Evolutionary conservation across 352 stramenopile genomes (phyloP), one percentile per base, ranked within the genome.

Genomic region (Phytophthora brassicae): DNA sequence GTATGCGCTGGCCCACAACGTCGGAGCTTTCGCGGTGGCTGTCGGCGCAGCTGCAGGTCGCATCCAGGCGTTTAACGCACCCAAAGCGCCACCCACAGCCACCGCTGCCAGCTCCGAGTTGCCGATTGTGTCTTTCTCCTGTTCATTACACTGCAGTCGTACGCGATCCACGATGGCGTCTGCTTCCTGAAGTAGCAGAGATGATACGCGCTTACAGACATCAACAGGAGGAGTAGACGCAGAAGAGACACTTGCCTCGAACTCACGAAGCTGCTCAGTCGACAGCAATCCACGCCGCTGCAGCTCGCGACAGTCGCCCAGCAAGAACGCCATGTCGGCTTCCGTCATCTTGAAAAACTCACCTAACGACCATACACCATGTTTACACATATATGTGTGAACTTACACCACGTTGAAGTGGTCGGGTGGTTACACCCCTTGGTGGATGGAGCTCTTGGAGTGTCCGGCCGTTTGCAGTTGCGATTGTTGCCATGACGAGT

Each of bases 21-120:
- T 80, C 29, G 76, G 44, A 3, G 64, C 43, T 1, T 45, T 61
- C 1, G 53, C 24, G 6, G 58, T 42, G 3, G 60, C 13, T 2
- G 41, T 31, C 12, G 60, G 6, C 23, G 45, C 33, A 6, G 70
- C 39, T 0, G 68, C 39, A 3, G 77, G 68, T 11, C 74, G 68
- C 53, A 90, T 60, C 79, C 79, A 95, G 20, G 86, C 77, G 60
- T 86, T 92, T 16, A 90, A 58, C 9, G 84, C 82, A 12, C 86
- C 84, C 8, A 90, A 66, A 3, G 86, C 66, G 2, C 84, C 82
- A 16, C 84, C 82, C 0, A 82, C 68, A 0, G 84, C 81, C 22
- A 90, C 63, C 11, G 83, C 81, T 29, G 87, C 57, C 23, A 95
- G 60, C 28, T 93, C 82, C 7, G 82, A 74, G 36, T 66, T 74